Base-by-base conservation (phyloP, 73 alveolate species). In the Durusdinium trenchii region DNA sequence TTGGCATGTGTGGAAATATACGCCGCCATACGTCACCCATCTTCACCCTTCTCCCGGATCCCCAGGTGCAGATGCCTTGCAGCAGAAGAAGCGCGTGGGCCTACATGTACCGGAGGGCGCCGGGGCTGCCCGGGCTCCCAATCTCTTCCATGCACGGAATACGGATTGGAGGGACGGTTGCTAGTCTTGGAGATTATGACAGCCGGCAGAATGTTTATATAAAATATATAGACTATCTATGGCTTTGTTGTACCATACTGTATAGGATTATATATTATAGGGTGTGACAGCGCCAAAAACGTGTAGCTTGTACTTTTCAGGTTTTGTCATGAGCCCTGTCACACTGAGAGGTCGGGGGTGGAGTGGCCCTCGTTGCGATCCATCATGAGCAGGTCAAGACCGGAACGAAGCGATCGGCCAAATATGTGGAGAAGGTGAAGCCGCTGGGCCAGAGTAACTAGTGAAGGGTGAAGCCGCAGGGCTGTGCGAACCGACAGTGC, bases 1-100 rank as follows among this genome's bases (percentile, higher is more conserved):
- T n/a, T n/a, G n/a, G n/a, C n/a, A n/a, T n/a, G n/a, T n/a, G n/a
- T n/a, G n/a, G n/a, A n/a, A n/a, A n/a, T n/a, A n/a, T n/a, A n/a
- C n/a, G n/a, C n/a, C n/a, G n/a, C n/a, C n/a, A n/a, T n/a, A n/a
- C n/a, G n/a, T n/a, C n/a, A n/a, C n/a, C n/a, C n/a, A n/a, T n/a
- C n/a, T n/a, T n/a, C n/a, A n/a, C n/a, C n/a, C n/a, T n/a, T n/a
- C n/a, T n/a, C n/a, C n/a, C n/a, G n/a, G n/a, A n/a, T n/a, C n/a
- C 48, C 60, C 18, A 90, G 96, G 96, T 38, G 96, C 98, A 14
- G 98, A 91, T 36, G 76, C 89, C 45, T 23, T 71, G 48, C 79
- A 91, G 89, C 98, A 91, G 89, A 91, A 91, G 78, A 91, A 91
- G 76, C 98, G 98, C 32, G 98, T 91, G 71, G 98, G 98, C 35